Conservation (phyloP, 2,329 filamentous ascomycete genomes). For the Lanzia echinophila region DNA sequence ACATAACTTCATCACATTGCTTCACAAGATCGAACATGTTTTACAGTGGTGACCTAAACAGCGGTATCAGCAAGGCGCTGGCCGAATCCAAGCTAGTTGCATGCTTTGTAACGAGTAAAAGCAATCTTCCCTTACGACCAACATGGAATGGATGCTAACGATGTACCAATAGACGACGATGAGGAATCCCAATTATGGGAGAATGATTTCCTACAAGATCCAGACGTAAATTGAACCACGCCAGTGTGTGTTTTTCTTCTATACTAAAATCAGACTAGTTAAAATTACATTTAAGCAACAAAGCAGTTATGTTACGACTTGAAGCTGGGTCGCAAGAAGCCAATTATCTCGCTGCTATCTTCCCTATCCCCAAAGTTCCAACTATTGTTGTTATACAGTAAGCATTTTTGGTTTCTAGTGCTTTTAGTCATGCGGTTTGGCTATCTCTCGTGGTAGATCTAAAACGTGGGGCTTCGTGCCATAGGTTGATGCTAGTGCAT, state of each 20-base stretch:
- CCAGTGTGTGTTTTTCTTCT: not conserved
- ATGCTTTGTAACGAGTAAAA: conserved; percentile 72
- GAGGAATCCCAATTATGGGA: conserved; percentile 69
- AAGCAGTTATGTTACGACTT: conserved; percentile 65
- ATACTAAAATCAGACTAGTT: conserved; percentile 37
- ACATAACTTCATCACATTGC: not conserved
- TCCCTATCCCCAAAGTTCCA: conserved; percentile 71
- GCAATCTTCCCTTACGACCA: not conserved
- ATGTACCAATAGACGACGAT: conserved; percentile 51
- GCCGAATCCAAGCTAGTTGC: conserved; percentile 70
- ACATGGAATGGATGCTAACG: conserved; percentile 11
- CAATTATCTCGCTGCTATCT: conserved; percentile 73
- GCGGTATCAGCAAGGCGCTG: conserved; percentile 71
- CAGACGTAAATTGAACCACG: conserved; percentile 39
- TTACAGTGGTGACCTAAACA: conserved; percentile 71
- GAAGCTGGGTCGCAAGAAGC: conserved; percentile 71
- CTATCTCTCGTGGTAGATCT: not conserved
- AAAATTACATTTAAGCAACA: conserved; percentile 47
- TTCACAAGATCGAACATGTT: conserved; percentile 58
- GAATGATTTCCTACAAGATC: conserved; percentile 54
- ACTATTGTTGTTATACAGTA: conserved; percentile 73
- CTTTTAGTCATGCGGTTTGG: not conserved
- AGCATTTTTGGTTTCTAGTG: conserved; percentile 16
- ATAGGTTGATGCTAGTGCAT: no score
- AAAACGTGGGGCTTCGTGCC: not conserved